These are phyloP conservation scores for Bacidia gigantensis DNA, from an alignment of 495 filamentous ascomycete species.

Conservation along the genomic window DNA sequence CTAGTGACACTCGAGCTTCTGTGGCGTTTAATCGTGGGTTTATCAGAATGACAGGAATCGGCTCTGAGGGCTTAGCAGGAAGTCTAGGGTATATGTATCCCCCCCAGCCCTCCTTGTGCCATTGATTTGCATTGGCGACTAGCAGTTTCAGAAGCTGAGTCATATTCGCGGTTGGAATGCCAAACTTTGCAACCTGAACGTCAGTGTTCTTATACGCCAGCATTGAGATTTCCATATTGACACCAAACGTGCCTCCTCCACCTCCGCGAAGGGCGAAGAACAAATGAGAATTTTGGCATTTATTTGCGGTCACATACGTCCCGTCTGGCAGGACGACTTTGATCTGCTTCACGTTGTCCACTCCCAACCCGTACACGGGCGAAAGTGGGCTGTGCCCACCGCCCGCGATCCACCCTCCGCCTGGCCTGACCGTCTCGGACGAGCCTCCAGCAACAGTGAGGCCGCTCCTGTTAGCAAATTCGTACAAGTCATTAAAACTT, in stretches of 20 bases:
- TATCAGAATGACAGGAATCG: too few relatives aligned
- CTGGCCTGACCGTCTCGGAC: conserved; percentile 18
- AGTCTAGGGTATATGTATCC: conserved; percentile 27
- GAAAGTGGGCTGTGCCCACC: conserved; percentile 32
- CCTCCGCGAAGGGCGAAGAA: conserved; percentile 42
- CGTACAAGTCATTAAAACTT: conserved; percentile 13
- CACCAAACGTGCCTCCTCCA: conserved; percentile 41
- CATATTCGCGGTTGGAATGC: conserved; percentile 25
- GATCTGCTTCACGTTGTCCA: conserved; percentile 33
- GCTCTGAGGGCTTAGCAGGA: too few relatives aligned
- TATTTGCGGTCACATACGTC: conserved; percentile 26
- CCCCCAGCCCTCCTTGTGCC: conserved; percentile 35
- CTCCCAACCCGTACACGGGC: conserved; percentile 30
- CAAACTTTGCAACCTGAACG: conserved; percentile 24
- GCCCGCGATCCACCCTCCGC: conserved; percentile 30
- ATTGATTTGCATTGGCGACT: conserved; percentile 27
- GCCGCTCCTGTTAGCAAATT: conserved; percentile 20
- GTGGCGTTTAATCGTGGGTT: not conserved
- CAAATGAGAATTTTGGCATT: conserved; percentile 30
- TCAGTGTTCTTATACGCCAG: not conserved
- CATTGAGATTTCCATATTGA: conserved; percentile 17
- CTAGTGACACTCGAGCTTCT: not conserved
- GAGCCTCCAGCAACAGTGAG: conserved; percentile 21
- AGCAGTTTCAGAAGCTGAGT: conserved; percentile 26
- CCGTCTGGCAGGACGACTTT: conserved; percentile 35